Evolutionary conservation across 257 asterid genomes (phyloP), one percentile per base, ranked within the genome.

Genomic region (Plectranthus barbatus): DNA sequence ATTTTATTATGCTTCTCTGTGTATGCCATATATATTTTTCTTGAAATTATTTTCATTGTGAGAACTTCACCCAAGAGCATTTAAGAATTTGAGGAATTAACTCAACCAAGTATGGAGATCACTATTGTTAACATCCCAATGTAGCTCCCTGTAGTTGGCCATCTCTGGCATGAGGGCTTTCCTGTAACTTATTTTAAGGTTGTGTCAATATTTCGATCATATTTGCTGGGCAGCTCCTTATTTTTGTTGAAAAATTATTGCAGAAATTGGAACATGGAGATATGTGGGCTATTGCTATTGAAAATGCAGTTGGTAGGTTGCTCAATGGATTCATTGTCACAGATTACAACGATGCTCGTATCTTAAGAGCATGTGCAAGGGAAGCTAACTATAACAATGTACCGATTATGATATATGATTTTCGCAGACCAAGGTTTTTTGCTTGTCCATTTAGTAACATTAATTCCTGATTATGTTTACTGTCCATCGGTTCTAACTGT

Each of bases 241-340:
- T 41, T 45, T 58, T 53, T 67, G 54, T 59, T 66, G 33, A 54
- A 64, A 39, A 55, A 15, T 34, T 60, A 49, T 74, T 74, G 77
- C 84, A 91, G 98, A 84, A 77, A 58, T 72, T 93, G 86, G 80
- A 77, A 64, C 70, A 85, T 56, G 94, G 83, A 57, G 90, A 90
- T 56, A 70, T 51, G 72, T 93, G 99, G 99, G 89, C 82, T 36
- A 13, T 74, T 54, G 97, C 97, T 69, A 69, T 90, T 55, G 99
- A 93, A 74, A 74, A 62, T 86, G 99, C 97, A 5, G 54, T 90
- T 42, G 99, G 99, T 53, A 59, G 75, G 78, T 21, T 81, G 69
- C 86, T 93, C 74, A 87, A 89, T 68, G 86, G 95, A 44, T 93
- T 93, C 75, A 84, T 90, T 57, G 99, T 90, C 70, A 83, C 94